A percentile compares a stretch with the other conserved stretches of the same genome.
These are phyloP conservation scores for Vanderwaltozyma tropicalis DNA, from an alignment of 805 yeast genomes.

Conservation along the genomic window DNA sequence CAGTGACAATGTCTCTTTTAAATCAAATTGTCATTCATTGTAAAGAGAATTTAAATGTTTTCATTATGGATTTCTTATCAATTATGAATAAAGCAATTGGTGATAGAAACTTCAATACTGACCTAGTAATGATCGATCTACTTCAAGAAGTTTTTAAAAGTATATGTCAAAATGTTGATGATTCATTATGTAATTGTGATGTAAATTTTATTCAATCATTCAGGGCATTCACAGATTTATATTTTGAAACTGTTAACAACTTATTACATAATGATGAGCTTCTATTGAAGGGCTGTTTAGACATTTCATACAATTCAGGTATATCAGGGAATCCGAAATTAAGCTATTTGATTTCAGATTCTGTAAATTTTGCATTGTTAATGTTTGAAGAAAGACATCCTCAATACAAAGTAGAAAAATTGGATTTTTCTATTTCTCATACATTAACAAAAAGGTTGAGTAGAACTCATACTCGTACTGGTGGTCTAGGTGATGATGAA, in stretches of 20 bases:
- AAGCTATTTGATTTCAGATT: constrained; percentile 17
- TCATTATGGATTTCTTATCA: constrained; percentile 57
- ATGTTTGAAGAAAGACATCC: constrained; percentile 23
- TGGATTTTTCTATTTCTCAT: constrained; percentile 4
- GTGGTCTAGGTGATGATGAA: constrained; percentile 17
- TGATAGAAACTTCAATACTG: constrained; percentile 36
- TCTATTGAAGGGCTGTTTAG: constrained; percentile 23
- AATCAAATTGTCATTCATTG: constrained; percentile 64
- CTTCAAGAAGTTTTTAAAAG: constrained; percentile 37
- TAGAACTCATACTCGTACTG: constrained; percentile 23
- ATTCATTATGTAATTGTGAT: constrained; percentile 57
- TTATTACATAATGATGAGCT: constrained; percentile 22
- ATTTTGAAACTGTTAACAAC: constrained; percentile 20
- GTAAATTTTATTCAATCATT: constrained; percentile 37
- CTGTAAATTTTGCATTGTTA: constrained; percentile 17
- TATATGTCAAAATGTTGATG: constrained; percentile 47
- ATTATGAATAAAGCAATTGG: constrained; percentile 45
- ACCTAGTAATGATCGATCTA: constrained; percentile 48
- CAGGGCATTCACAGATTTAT: constrained; percentile 24
- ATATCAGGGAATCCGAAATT: constrained; percentile 23
- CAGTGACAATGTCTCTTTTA: constrained; percentile 68
- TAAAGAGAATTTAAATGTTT: constrained; percentile 71
- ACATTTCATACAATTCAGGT: constrained; percentile 22
- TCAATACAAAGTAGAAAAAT: constrained; percentile 8
- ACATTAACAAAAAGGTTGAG: constrained; percentile 20